Evolutionary conservation across 1,284 basidiomycete species (phyloP), one percentile per base, ranked within the genome.

Genomic region (Anthracocystis walkeri): DNA sequence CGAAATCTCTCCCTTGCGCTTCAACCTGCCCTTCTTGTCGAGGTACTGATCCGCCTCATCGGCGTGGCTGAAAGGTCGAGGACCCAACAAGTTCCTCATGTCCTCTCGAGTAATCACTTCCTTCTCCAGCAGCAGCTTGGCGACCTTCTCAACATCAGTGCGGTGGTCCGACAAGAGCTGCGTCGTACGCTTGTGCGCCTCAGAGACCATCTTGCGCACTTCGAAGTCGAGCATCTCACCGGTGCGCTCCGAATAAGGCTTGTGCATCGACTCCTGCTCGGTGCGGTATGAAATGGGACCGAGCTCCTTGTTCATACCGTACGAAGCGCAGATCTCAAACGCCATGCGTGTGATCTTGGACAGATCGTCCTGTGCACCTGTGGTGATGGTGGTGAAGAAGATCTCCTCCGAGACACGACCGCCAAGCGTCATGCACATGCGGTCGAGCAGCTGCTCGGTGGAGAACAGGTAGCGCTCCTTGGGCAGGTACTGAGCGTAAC

Each of bases 361-460:
- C 58, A 98, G 87, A 84, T 98, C 96, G 83, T 98, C 95, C 86
- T 97, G 94, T 3, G 97, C 97, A 78, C 96, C 96, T 2, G 96
- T 97, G 1, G 97, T 99, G 86, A 99, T 96, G n/a, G 86, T 80
- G 38, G 93, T 94, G 83, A 99, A 99, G 88, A 99, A 97, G 71
- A 99, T 95, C 86, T 99, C 97, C 87, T 99, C 96, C 0, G 95
- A 92, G 3, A 98, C 96, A 69, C 97, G 93, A 3, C 96, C 96
- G 66, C 97, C 96, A n/a, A 99, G 90, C 0, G 96, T 99, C 94
- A 99, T 98, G 87, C 94, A 96, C 88, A 99, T 98, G 64, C 94
- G 90, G 86, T 99, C 96, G 35, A 90, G 85, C 88, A 99, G 92
- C 86, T 98, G 95, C 66, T 96, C 93, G 0, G 94, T 96, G 14